phyloP scores from a whole-genome alignment of 345 rosid genomes.

The Populus nigra region DNA sequence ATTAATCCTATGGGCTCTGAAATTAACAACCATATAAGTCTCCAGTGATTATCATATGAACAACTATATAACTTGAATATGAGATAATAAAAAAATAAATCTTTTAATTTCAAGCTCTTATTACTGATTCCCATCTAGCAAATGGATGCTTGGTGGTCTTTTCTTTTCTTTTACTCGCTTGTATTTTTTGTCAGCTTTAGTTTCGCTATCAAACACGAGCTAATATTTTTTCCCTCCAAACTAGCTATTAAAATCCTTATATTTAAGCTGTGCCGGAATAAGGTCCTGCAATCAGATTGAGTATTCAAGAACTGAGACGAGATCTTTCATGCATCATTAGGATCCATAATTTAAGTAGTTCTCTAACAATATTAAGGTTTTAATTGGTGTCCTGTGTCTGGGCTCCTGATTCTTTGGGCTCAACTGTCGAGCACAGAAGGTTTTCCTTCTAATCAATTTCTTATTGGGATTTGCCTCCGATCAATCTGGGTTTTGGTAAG shows the following conservation, averaged over 20 bases:
- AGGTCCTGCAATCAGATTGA: background rate
- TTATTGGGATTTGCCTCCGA: background rate
- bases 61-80: too few species aligned
- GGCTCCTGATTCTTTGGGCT: background rate
- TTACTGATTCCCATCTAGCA: too few species aligned
- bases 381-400: background rate
- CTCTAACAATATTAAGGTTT: background rate
- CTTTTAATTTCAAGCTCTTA: too few species aligned
- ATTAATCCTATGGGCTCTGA: too few species aligned
- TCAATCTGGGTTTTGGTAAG: background rate
- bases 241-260: background rate
- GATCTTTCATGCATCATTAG: background rate
- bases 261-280: background rate
- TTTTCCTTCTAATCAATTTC: background rate
- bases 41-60: too few species aligned
- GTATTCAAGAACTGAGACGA: background rate
- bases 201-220: background rate
- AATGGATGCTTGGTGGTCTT: background rate
- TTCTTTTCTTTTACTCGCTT: background rate
- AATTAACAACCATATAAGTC: too few species aligned
- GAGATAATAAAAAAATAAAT: too few species aligned
- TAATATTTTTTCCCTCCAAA: background rate
- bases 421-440: background rate
- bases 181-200: background rate
- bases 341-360: background rate